Evolutionary conservation across 2,329 filamentous ascomycete genomes (phyloP).

Genomic region (Aspergillus jensenii): DNA sequence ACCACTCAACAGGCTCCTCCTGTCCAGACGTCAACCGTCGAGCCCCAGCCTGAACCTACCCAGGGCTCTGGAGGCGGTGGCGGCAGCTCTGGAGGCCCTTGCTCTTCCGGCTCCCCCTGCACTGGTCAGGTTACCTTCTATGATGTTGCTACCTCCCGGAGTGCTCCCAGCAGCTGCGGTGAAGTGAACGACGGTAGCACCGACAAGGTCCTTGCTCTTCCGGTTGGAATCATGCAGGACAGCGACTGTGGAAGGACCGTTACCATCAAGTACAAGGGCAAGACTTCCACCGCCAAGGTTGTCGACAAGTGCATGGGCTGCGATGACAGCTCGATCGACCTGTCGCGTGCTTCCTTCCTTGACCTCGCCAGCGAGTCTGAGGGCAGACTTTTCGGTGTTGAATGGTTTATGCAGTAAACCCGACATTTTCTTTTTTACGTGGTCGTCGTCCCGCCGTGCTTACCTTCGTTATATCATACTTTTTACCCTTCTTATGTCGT

Average conservation of each 20-base stretch:
- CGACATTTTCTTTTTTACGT: not conserved
- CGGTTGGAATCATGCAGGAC: constrained; percentile 65
- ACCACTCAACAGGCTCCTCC: constrained; percentile 3
- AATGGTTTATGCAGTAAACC: constrained; percentile 40
- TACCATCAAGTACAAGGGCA: constrained; percentile 62
- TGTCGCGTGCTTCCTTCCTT: constrained; percentile 58
- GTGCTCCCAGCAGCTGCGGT: constrained; percentile 56
- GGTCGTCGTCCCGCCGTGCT: not conserved
- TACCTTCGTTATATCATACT: constrained; percentile 1
- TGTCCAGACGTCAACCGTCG: not conserved
- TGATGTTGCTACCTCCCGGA: constrained; percentile 62
- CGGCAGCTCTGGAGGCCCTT: constrained; percentile 18
- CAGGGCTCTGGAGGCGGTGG: not conserved
- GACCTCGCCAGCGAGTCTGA: constrained; percentile 43
- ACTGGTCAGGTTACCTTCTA: constrained; percentile 75
- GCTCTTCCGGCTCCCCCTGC: constrained; percentile 28
- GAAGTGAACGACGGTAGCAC: constrained; percentile 56
- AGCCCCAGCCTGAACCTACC: not conserved
- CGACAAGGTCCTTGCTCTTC: constrained; percentile 69
- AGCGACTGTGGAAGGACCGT: constrained; percentile 69
- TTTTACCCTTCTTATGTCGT: constrained; percentile 4
- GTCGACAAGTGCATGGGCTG: constrained; percentile 78
- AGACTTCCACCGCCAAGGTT: constrained; percentile 58
- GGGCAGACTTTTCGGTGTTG: constrained; percentile 44
- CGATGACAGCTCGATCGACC: constrained; percentile 55